Conservation (phyloP, 208 protist genomes). For the Trypanosoma avium region DNA sequence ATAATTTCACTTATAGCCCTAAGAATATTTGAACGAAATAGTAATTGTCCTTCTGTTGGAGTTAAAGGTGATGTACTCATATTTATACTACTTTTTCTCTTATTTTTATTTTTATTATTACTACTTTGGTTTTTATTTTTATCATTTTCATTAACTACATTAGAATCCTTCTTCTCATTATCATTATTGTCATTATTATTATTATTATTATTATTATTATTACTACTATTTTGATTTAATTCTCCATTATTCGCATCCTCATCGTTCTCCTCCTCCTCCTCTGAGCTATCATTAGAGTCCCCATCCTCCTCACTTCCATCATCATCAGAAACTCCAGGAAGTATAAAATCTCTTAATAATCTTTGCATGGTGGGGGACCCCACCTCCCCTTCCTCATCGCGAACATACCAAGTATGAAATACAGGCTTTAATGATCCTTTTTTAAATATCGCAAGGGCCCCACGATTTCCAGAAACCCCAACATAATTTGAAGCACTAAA, state of each 20-base stretch:
- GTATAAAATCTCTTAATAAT: background rate
- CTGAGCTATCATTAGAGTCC: background rate
- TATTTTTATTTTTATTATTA: background rate
- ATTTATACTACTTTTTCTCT: too few relatives aligned
- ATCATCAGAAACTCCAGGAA: background rate
- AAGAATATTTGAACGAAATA: constrained; percentile 9
- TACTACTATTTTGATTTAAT: background rate
- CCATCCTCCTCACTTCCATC: background rate
- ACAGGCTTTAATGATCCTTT: constrained; percentile 48
- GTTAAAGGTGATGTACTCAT: too few relatives aligned
- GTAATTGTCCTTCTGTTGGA: constrained; percentile 1
- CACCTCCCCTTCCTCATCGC: background rate
- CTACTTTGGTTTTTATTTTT: background rate
- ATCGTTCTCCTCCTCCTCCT: background rate
- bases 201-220: background rate
- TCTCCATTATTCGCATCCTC: background rate
- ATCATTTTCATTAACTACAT: background rate
- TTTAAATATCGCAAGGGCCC: constrained; percentile 86
- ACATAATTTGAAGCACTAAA: constrained; percentile 89
- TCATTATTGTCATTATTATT: background rate
- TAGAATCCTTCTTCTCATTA: background rate
- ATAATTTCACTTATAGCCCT: constrained; percentile 63
- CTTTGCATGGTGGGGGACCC: background rate
- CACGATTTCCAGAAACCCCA: constrained; percentile 95
- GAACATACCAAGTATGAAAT: constrained; percentile 79